Evolutionary conservation across 768 basidiomycete species (phyloP), one percentile per base, ranked within the genome.

Genomic region (Macrolepiota fuliginosa): DNA sequence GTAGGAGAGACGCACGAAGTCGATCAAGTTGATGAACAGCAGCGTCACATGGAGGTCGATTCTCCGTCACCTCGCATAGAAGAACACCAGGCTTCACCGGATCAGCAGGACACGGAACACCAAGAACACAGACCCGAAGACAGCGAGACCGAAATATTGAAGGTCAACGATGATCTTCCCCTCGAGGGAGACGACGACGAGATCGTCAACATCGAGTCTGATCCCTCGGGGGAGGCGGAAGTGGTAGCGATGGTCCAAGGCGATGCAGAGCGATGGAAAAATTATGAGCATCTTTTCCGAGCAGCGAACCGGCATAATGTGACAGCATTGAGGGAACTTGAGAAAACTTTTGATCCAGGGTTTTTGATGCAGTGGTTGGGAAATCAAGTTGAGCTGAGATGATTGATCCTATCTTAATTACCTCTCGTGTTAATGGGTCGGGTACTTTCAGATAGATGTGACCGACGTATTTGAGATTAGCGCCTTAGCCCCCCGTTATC

Each of bases 301-400:
- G 51, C 47, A 24, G 66, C 66, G 1, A 36, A 63, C 37, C 32
- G 62, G 17, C 58, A 65, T 49, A 69, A 69, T 37, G 68, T 58
- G 10, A 55, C 66, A 9, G 57, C 42, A 56, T 42, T 77, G 65
- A 65, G 66, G 58, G 62, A 61, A 27, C 65, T 77, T 35, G 75
- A 77, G 58, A 59, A 69, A 49, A 61, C 63, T 19, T 66, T 69
- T 24, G 57, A 67, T 47, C 64, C 66, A 15, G 68, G 68, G 24
- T 64, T 69, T 29, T 56, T 76, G 65, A 64, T 67, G 56, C 62
- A 54, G 24, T 71, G 73, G 73, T 56, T 67, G 3, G 61, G 66
- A 17, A 58, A 63, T 19, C 58, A 36, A 17, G 12, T 53, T 46
- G 19, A 32, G 2, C 6, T 62, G 12, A 52, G 39, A 25, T 51